Base-by-base conservation (phyloP, 192 early-diverging fungal genomes). In the Linnemannia schmuckeri region DNA sequence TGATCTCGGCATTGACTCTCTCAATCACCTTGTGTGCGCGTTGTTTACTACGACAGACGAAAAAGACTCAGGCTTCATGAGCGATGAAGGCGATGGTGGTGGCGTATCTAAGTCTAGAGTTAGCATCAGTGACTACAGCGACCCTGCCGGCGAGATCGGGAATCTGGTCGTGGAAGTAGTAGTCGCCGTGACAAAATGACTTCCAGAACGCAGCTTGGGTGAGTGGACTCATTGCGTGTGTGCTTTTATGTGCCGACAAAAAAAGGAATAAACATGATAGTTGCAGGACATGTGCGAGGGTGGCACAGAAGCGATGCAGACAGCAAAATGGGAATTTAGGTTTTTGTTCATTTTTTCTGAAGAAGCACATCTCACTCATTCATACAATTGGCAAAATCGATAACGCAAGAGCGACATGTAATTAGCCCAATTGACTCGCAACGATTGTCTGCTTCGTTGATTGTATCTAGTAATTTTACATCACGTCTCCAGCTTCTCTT, bases 121-220 rank as follows among this genome's bases (percentile, higher is more conserved):
- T 91, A 24, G 81, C 82, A 4, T 89, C 90, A 27, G 90, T 91
- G 30, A 91, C 74, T 20, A 91, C 88, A 24, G 82, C 83, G 44
- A 85, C 44, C 61, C 88, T 90, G 49, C 84, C 88, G 12, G 84
- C 71, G 27, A 82, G 74, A 35, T 82, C 80, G 44, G 83, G 79
- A 44, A 79, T 82, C 13, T 82, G 27, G 44, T 89, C 81, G 9
- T 87, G 63, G 10, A 71, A 40, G 52, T 8, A 72, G 20, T 6
- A 42, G 8, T 42, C 10, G 0, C 40, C 6, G 3, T 27, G 37
- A 7, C 41, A 18, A 13, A 72, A 10, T 2, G 71, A 42, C 42
- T 72, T 72, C 71, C 71, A 72, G 38, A 38, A 72, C 5, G 38
- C 41, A 24, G 22, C 3, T 42, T 72, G 71, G 46, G 38, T 40